Evolutionary conservation across 208 protist genomes (phyloP).

Genomic region (Trypanosoma lewisi): DNA sequence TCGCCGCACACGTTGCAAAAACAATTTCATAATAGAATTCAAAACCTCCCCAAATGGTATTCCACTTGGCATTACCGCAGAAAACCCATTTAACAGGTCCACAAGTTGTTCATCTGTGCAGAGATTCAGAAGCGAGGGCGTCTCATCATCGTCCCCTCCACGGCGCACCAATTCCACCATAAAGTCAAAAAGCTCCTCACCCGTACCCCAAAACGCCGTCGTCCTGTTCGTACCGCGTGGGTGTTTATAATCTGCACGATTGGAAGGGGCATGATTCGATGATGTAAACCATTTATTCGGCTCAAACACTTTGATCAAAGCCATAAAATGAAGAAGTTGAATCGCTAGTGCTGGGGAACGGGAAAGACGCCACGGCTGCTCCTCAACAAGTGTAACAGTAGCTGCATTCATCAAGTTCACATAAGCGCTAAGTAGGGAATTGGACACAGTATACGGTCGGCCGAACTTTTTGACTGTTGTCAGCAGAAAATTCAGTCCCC

Average conservation of each 20-base stretch:
- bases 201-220: conserved; percentile 48
- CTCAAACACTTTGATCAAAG: conserved; percentile 78
- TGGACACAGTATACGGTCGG: conserved; percentile 59
- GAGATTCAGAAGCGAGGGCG: conserved; percentile 20
- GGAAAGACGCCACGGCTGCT: conserved; percentile 68
- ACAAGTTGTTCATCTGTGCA: conserved; percentile 53
- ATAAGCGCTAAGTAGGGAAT: conserved; percentile 59
- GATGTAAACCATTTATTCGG: conserved; percentile 84
- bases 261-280: conserved; percentile 55
- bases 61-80: conserved; percentile 44
- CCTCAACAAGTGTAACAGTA: conserved; percentile 53
- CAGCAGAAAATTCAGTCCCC: conserved; percentile 68
- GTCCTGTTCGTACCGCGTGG: conserved; percentile 56
- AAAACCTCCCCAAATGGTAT: conserved; percentile 42
- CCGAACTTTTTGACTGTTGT: conserved; percentile 65
- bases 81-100: conserved; percentile 62
- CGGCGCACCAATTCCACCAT: conserved; percentile 39
- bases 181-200: conserved; percentile 60
- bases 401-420: conserved; percentile 58
- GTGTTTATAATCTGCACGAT: conserved; percentile 83
- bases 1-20: conserved; percentile 37
- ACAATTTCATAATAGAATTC: conserved; percentile 32
- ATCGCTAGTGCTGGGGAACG: conserved; percentile 48
- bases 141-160: conserved; percentile 1
- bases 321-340: conserved; percentile 82